Evolutionary conservation across 208 protist species (phyloP), one percentile per base, ranked within the genome.

Genomic region (Vickermania spadyakhi): DNA sequence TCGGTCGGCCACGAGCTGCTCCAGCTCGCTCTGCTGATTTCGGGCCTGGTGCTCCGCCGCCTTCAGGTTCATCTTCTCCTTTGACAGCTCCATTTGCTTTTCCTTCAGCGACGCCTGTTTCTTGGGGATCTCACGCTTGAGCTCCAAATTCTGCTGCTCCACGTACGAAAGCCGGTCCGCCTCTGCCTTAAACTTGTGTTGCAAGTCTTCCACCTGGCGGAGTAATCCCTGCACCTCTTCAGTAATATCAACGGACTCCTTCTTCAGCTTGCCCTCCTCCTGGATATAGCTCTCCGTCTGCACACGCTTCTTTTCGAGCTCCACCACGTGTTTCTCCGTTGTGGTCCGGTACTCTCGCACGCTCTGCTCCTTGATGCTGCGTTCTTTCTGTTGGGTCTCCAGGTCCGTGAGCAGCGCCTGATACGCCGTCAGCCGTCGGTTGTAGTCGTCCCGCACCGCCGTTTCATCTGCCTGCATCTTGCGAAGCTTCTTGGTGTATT

Each of bases 81-180:
- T 57, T 28, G 55, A 53, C 26, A 95, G 77, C 66, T 93, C 79
- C n/a, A 80, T 53, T 51, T 94, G 70, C 59, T 86, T 81, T 28
- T 90, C 72, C 54, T 76, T 86, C 54, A 97, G 73, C 23, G 74
- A 75, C 2, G 75, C 67, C 68, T 83, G 70, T 25, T 74, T 66
- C 60, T 96, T 89, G 2, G 86, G 85, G 29, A 96, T 91, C 52
- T 97, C 85, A n/a, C 79, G 58, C 51, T 85, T 74, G 31, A 96
- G 67, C 31, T 81, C 58, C 5, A 75, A 63, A 72, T 97, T 98
- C 58, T 94, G 76, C 36, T 62, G 62, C 60, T 96, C 92, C 5
- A 87, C 72, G 25, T 79, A 68, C 4, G 94, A 79, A 1, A 98
- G 76, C 7, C 71, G 73, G 7, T 84, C 75, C 4, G 83, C 82